Evolutionary conservation across 2,329 filamentous ascomycete species (phyloP).

Genomic region (Gyromitra esculenta): DNA sequence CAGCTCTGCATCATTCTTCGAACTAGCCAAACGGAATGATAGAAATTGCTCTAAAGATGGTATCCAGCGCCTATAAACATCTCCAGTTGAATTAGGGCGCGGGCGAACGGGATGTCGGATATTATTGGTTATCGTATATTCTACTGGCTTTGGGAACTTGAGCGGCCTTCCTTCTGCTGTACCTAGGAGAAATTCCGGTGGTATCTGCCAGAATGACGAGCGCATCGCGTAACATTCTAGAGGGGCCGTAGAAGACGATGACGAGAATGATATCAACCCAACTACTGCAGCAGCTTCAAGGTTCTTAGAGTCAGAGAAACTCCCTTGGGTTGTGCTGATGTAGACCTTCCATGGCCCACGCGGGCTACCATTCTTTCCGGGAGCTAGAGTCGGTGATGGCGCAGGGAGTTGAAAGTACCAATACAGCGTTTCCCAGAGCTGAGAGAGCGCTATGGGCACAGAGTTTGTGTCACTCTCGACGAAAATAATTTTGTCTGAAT

Average conservation of each 20-base stretch:
- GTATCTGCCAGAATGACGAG: constrained; percentile 90
- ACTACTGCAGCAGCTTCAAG: constrained; percentile 80
- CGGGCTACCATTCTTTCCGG: constrained; percentile 43
- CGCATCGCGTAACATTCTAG: constrained; percentile 77
- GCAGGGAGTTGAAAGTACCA: constrained; percentile 55
- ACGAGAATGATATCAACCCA: constrained; percentile 74
- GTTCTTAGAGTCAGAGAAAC: constrained; percentile 64
- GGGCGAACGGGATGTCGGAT: constrained; percentile 86
- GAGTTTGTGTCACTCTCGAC: neutral
- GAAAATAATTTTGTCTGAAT: constrained; percentile 27
- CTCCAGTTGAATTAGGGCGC: constrained; percentile 88
- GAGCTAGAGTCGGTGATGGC: constrained; percentile 19
- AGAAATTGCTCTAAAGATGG: constrained; percentile 84
- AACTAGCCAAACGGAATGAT: constrained; percentile 72
- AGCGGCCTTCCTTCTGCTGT: constrained; percentile 28
- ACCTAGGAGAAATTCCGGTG: constrained; percentile 72
- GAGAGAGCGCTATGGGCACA: constrained; percentile 14
- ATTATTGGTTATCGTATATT: constrained; percentile 79
- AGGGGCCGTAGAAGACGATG: constrained; percentile 70
- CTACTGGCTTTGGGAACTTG: constrained; percentile 74
- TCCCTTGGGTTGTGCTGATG: constrained; percentile 32
- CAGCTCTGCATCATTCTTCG: constrained; percentile 70
- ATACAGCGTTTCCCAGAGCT: constrained; percentile 52
- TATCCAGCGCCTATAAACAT: constrained; percentile 88
- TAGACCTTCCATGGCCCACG: constrained; percentile 46